Base-by-base conservation (phyloP, 148 eudicot species). In the Chenopodium formosanum region DNA sequence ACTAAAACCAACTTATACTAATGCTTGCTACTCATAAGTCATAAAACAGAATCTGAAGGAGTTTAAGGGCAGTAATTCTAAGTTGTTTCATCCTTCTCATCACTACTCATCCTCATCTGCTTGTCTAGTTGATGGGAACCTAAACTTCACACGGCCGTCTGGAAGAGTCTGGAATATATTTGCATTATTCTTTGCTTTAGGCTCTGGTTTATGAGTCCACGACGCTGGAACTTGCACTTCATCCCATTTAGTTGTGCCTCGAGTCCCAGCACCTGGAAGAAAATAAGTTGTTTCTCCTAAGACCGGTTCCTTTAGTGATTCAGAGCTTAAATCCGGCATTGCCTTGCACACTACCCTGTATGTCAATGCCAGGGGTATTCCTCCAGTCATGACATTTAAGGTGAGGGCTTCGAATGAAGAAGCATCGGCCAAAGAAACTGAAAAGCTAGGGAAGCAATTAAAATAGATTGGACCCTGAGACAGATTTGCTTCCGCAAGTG, bases 391-490 rank as follows among this genome's bases (percentile, higher is more conserved):
- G 44, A 37, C 7, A 37, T 37, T 37, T 37, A 37, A 37, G 44
- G 44, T 37, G 5, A 37, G 44, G 44, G 5, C 44, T 37, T 37
- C 44, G 7, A 78, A 82, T 7, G 37, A 23, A 46, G 76, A n/a
- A 46, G 17, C 19, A 73, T 73, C 60, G 9, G 22, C 76, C 76
- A 73, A 47, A 46, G 60, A 46, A 23, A 73, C 32, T 20, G 60
- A 48, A 73, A 46, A 48, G 48, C 58, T 25, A 46, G 76, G 76
- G 3, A 73, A 46, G 58, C 58, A 37, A 73, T 73, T 47, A n/a
- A 73, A 46, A 46, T 11, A 73, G 32, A 73, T 9, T 1, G 60
- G 76, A 46, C 76, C 76, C 9, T 73, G 32, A n/a, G 58, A 73
- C 4, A 47, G 58, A 23, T 73, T 6, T 3, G 60, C 32, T 73